Conservation (phyloP, 495 filamentous ascomycete species). For the Penicillium arizonense region DNA sequence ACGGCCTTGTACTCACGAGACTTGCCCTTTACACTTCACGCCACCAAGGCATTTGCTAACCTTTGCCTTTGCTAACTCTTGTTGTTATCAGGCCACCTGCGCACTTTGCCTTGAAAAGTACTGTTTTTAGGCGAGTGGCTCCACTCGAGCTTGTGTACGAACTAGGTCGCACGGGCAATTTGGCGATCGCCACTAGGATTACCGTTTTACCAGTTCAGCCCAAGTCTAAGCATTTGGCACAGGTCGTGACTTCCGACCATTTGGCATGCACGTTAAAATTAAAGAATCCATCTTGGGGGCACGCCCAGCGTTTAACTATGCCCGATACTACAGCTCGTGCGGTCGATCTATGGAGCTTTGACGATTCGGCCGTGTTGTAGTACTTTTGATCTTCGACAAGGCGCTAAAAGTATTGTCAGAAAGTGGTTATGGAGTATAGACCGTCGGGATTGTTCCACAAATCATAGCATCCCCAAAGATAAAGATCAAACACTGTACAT, state of each 20-base stretch:
- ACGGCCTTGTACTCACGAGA: background rate
- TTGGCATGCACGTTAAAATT: slow-evolving; percentile 21
- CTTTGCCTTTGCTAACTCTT: background rate
- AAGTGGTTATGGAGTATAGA: background rate
- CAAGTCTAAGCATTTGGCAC: background rate
- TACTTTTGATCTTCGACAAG: background rate
- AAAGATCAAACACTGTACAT: no score
- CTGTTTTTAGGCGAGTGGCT: background rate
- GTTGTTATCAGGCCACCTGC: background rate
- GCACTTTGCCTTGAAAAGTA: background rate
- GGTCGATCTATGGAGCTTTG: no score
- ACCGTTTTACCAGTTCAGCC: slow-evolving; percentile 10
- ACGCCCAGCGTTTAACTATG: slow-evolving; percentile 16
- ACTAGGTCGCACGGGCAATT: slow-evolving; percentile 17
- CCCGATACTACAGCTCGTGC: background rate
- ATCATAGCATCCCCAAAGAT: background rate
- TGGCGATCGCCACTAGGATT: slow-evolving; percentile 42
- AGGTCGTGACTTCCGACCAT: background rate
- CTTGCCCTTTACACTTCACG: slow-evolving; percentile 1
- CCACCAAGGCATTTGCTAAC: slow-evolving; percentile 2
- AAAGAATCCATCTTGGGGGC: slow-evolving; percentile 20
- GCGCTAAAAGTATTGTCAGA: background rate
- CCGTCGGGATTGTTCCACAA: slow-evolving; percentile 9
- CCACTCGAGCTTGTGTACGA: slow-evolving; percentile 10
- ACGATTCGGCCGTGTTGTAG: no score